phyloP scores from a whole-genome alignment of 345 rosid genomes.

The Populus alba region DNA sequence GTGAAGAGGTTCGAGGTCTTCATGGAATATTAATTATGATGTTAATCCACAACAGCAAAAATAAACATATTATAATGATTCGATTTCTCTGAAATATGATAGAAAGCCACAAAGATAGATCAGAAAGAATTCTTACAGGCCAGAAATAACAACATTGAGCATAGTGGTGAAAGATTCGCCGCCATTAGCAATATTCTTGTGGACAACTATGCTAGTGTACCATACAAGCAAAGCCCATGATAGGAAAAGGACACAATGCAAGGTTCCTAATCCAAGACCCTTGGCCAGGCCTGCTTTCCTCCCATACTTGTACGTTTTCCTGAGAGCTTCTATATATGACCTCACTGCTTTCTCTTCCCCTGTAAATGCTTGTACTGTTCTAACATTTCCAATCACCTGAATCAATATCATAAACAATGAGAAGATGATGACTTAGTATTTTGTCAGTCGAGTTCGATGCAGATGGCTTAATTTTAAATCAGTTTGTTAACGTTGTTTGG shows the following conservation, averaged over 20 bases:
- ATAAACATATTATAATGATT: too few relatives aligned
- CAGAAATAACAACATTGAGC: conserved; percentile 93
- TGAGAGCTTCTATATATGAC: conserved; percentile 63
- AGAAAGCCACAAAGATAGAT: neutral
- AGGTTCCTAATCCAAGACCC: conserved; percentile 84
- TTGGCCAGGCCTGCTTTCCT: conserved; percentile 80
- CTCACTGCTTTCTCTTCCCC: conserved; percentile 88
- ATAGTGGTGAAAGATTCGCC: conserved; percentile 94
- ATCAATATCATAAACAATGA: neutral
- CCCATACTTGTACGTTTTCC: conserved; percentile 69
- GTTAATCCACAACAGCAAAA: too few relatives aligned
- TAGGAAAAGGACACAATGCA: conserved; percentile 78
- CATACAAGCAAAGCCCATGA: conserved; percentile 96
- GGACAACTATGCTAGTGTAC: conserved; percentile 84
- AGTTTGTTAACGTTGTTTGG: neutral
- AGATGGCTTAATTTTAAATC: neutral
- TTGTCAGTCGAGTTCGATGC: too few relatives aligned
- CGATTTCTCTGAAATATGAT: neutral
- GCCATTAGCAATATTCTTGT: conserved; percentile 72
- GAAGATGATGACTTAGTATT: neutral
- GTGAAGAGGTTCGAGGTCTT: too few relatives aligned
- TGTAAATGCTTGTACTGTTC: conserved; percentile 94
- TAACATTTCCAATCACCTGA: conserved; percentile 90
- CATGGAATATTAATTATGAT: too few relatives aligned
- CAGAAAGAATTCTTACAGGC: conserved; percentile 72